Percentiles rank a stretch among this genome's conserved stretches.
Evolutionary conservation across 495 filamentous ascomycete species (phyloP).

Genomic region (Penicillium simplicissimum): DNA sequence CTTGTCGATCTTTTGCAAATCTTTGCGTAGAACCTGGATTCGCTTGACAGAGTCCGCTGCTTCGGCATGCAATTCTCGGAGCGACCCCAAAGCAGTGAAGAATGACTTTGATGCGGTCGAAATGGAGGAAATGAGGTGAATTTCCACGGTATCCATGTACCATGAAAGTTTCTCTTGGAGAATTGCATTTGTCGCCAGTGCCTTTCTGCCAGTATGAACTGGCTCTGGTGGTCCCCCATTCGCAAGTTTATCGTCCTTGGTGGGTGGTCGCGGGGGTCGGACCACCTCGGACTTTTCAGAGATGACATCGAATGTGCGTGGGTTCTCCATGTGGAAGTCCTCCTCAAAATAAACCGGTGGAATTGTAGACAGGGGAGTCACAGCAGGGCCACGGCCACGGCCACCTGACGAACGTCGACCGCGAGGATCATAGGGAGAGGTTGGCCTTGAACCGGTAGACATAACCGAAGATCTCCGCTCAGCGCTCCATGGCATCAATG

Average conservation of each 20-base stretch:
- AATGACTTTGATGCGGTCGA: conserved; percentile 94
- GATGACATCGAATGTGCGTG: conserved; percentile 93
- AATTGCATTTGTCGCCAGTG: conserved; percentile 93
- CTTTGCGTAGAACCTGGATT: conserved; percentile 78
- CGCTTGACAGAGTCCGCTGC: conserved; percentile 86
- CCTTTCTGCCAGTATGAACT: conserved; percentile 62
- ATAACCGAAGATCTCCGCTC: conserved; percentile 43
- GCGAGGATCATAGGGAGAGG: conserved; percentile 41
- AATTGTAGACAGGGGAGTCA: conserved; percentile 88
- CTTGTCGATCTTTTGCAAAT: conserved; percentile 76
- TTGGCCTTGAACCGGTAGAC: conserved; percentile 40
- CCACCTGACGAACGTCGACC: conserved; percentile 38
- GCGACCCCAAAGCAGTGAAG: conserved; percentile 89
- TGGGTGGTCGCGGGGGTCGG: conserved; percentile 57
- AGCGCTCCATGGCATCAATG: conserved; percentile 35
- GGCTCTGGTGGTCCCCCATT: conserved; percentile 67
- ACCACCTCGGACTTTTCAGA: conserved; percentile 95
- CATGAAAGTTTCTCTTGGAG: conserved; percentile 98
- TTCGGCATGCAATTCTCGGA: conserved; percentile 87
- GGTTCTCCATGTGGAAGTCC: conserved; percentile 94
- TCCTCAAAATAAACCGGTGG: conserved; percentile 93
- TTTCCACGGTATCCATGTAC: conserved; percentile 99
- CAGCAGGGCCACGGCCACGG: conserved; percentile 54
- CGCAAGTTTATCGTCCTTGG: conserved; percentile 52
- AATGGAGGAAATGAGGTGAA: conserved; percentile 95